phyloP scores from a whole-genome alignment of 306 rosid genomes.

The Quercus gilva region DNA sequence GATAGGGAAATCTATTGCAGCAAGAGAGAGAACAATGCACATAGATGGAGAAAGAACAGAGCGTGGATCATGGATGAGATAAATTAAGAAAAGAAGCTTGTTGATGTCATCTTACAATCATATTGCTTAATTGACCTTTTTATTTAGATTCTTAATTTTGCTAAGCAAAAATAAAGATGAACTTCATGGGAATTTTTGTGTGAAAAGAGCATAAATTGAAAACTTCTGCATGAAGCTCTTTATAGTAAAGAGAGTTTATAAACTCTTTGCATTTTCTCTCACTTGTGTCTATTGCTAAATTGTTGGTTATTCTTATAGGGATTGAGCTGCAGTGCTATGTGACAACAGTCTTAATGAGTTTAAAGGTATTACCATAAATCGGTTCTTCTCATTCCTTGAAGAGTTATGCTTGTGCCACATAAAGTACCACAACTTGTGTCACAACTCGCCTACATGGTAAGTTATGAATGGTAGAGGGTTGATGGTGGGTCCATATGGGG shows the following conservation, averaged over 20 bases:
- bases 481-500: too few relatives aligned
- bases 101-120: not conserved
- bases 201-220: not conserved
- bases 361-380: conserved; percentile 37
- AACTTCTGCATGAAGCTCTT: not conserved
- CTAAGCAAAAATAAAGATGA: not conserved
- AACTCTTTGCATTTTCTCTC: not conserved
- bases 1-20: not conserved
- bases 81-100: not conserved
- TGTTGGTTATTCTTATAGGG: conserved; percentile 30
- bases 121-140: not conserved
- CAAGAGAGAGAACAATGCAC: not conserved
- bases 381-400: not conserved
- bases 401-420: too few relatives aligned
- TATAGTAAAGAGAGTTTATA: not conserved
- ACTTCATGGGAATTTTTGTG: not conserved
- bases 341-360: conserved; percentile 64
- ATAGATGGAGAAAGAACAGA: not conserved
- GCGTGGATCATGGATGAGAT: not conserved
- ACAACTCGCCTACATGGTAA: too few relatives aligned
- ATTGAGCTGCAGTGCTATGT: conserved; percentile 36
- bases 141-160: not conserved
- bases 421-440: too few relatives aligned
- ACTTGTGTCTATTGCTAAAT: conserved; percentile 9
- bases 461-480: too few relatives aligned